These are phyloP conservation scores for Globisporangium spinosum DNA, from an alignment of 352 stramenopile genomes.

Conservation along the genomic window DNA sequence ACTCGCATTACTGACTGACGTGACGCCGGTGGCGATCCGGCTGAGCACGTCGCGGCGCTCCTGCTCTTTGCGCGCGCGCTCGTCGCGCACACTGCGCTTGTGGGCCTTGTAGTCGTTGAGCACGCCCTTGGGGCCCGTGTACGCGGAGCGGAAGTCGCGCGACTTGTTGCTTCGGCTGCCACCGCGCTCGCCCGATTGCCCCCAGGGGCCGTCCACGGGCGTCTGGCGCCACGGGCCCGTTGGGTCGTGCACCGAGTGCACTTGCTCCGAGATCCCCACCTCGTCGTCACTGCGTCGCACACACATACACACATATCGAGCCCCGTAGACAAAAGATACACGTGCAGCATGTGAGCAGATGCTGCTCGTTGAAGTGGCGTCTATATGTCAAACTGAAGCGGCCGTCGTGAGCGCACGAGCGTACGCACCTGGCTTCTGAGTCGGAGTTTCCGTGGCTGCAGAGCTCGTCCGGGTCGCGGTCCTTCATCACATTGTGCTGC, in stretches of 20 bases:
- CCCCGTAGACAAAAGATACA: neutral
- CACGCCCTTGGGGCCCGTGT: conserved; percentile 81
- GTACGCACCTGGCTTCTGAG: conserved; percentile 59
- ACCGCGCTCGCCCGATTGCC: conserved; percentile 27
- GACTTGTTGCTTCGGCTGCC: conserved; percentile 23
- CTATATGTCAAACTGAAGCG: neutral
- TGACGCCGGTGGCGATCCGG: conserved; percentile 60
- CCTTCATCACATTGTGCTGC: conserved; percentile 67
- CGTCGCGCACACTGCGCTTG: conserved; percentile 52
- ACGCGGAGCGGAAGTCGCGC: conserved; percentile 51
- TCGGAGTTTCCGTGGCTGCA: conserved; percentile 46
- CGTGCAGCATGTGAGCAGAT: neutral
- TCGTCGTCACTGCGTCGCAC: conserved; percentile 35
- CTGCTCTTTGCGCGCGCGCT: conserved; percentile 45
- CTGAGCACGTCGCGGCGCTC: conserved; percentile 49
- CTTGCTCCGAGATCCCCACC: conserved; percentile 52
- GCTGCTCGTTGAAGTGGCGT: neutral
- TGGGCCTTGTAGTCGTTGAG: conserved; percentile 81
- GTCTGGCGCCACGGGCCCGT: conserved; percentile 68
- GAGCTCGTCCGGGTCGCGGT: conserved; percentile 71
- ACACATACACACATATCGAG: conserved; percentile 6
- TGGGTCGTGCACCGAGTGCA: conserved; percentile 65
- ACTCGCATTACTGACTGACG: conserved; percentile 5
- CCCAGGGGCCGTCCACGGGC: conserved; percentile 43
- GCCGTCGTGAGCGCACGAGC: neutral